Conservation (phyloP, 441 rosid genomes). For the Oxalis stricta region DNA sequence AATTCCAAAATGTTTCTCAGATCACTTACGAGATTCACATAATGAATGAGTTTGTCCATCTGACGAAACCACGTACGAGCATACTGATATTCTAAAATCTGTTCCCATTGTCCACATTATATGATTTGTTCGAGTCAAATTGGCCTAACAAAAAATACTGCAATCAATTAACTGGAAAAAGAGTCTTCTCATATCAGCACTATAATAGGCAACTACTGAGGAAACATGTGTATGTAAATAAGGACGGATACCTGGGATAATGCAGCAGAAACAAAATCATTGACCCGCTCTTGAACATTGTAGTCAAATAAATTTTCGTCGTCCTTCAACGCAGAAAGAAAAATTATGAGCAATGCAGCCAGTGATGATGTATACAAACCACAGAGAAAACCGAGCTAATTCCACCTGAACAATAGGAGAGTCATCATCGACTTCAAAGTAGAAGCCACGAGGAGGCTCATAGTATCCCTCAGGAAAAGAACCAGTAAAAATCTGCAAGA, state of each 20-base stretch:
- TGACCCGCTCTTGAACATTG: constrained; percentile 88
- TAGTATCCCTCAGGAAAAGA: constrained; percentile 90
- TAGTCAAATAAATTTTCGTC: constrained; percentile 76
- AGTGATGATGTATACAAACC: constrained; percentile 11
- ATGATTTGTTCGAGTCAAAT: constrained; percentile 83
- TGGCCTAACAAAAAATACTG: constrained; percentile 49
- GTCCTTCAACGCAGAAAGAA: constrained; percentile 43
- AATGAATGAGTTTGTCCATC: constrained; percentile 95
- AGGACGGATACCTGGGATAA: constrained; percentile 53
- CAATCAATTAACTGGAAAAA: constrained; percentile 3
- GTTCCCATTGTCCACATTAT: constrained; percentile 99
- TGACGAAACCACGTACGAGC: constrained; percentile 88
- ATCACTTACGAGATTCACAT: constrained; percentile 76
- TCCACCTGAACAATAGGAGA: constrained; percentile 79
- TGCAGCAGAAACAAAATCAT: constrained; percentile 88
- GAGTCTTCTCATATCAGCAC: too few relatives aligned
- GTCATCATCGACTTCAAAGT: constrained; percentile 83
- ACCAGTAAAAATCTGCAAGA: constrained; percentile 81
- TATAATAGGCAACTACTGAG: too few relatives aligned
- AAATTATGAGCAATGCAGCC: constrained; percentile 9
- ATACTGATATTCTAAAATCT: constrained; percentile 93
- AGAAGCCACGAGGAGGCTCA: constrained; percentile 98
- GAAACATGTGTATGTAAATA: background rate
- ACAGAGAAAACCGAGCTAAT: constrained; percentile 6
- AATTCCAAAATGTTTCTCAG: background rate